Conservation (phyloP, 2,329 filamentous ascomycete species). For the Diatrype stigma region DNA sequence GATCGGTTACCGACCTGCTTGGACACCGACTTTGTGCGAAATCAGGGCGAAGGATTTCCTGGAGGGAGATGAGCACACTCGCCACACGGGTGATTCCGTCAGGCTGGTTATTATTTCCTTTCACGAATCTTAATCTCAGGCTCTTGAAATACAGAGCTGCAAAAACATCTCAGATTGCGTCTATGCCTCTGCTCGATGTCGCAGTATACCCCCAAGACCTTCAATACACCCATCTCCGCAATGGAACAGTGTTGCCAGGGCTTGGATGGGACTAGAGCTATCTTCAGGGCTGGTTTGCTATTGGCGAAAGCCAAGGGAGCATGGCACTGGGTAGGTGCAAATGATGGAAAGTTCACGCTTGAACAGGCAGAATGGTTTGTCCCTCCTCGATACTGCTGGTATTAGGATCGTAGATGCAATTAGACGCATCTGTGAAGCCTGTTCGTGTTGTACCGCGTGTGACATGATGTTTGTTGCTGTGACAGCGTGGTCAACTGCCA, state of each 20-base stretch:
- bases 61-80: neutral
- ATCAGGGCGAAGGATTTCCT: neutral
- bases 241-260: neutral
- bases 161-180: neutral
- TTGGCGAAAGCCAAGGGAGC: neutral
- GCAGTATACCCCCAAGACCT: neutral
- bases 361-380: neutral
- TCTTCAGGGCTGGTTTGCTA: neutral
- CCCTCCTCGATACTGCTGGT: neutral
- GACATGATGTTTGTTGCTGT: neutral
- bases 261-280: neutral
- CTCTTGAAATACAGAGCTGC: slow-evolving; percentile 8
- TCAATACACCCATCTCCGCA: neutral
- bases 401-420: neutral
- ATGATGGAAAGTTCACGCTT: no score
- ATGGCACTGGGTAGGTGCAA: neutral
- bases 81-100: slow-evolving; percentile 7
- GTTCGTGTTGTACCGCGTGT: neutral
- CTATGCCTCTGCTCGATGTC: neutral
- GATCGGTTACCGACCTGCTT: neutral
- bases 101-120: neutral
- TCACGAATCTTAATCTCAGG: neutral
- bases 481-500: no score
- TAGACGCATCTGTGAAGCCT: neutral
- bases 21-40: neutral